Evolutionary conservation across 2,329 filamentous ascomycete genomes (phyloP), one percentile per base, ranked within the genome.

Genomic region (Cadophora luteo-olivacea): DNA sequence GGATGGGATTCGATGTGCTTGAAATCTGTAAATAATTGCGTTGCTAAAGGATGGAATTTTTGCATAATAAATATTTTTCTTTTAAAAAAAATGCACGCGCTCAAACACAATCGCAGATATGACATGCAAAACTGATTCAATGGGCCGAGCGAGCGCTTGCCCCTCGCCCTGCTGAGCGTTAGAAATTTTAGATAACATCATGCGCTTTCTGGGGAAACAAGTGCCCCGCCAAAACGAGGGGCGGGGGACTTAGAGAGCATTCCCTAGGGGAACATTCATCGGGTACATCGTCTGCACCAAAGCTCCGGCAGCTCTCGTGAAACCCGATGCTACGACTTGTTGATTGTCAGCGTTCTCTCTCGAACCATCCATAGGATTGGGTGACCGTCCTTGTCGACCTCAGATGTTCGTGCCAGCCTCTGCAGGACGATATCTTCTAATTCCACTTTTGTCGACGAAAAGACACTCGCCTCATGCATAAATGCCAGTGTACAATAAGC

Each of bases 41-140:
- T 19, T 38, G 33, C 4, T 12, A 24, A 16, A 57, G 29, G 1
- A 19, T 14, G 32, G 33, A 58, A n/a, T 58, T 38, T n/a, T 6
- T 58, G 55, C 55, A 24, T 38, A 58, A 58, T 58, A 22, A 55
- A 55, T 33, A 16, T 36, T 29, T 32, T 32, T 54, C n/a, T 8
- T 25, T 4, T 25, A 12, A 29, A 11, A 51, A 52, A 62, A 51
- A 45, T 19, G 1, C 12, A 16, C 12, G 12, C 41, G 4, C 14
- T 45, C 41, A 1, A 45, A 19, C 1, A 38, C 22, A 25, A 14
- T 25, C 25, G 48, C 29, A 24, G 33, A 38, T 25, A 32, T 36
- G 61, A 51, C n/a, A 24, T 19, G 16, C 41, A 19, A 54, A 6
- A 64, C 0, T 25, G 29, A 58, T 14, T 22, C 11, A 9, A 14